Evolutionary conservation across 2,329 filamentous ascomycete species (phyloP), one percentile per base, ranked within the genome.

Genomic region (Trichoderma pleuroti): DNA sequence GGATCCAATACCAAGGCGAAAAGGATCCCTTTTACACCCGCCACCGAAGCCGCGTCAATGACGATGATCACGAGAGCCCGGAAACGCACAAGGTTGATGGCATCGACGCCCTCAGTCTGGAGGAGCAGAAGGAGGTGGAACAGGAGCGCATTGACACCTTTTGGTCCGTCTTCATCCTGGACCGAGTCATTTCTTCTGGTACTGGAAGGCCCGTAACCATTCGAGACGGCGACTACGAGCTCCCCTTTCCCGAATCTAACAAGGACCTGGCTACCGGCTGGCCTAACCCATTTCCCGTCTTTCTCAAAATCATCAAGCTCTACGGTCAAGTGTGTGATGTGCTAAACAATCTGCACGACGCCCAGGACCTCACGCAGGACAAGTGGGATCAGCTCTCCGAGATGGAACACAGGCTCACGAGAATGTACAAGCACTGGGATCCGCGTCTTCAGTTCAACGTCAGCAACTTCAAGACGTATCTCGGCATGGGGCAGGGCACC

Each of bases 151-250:
- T 93, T 56, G 93, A 97, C 76, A 95, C 93, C 0, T 94, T 97
- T 74, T 97, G 93, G 93, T 91, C 93, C 5, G 91, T 97, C 12
- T 97, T 97, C 79, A 91, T 97, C 74, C 86, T 97, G 1, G 93
- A 97, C 76, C 87, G 93, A 24, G 91, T 95, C 72, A 95, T 97
- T 30, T 97, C 93, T 0, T 95, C 92, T 0, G 93, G 93, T 0
- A 96, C 93, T 0, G 94, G 94, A 11, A 86, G 93, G 18, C 91
- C 93, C 0, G 93, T 95, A 12, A 97, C 93, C 0, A 85, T 97
- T 34, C 89, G 91, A 62, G 93, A 97, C 76, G 91, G 93, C 72
- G 93, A 97, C 74, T 94, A 95, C 74, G 94, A 97, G 78, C 85
- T 97, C 8, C 87, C 88, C 1, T 91, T 97, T 59, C 88, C 88